Conservation (phyloP, 257 asterid species). For the Coffea eugenioides region DNA sequence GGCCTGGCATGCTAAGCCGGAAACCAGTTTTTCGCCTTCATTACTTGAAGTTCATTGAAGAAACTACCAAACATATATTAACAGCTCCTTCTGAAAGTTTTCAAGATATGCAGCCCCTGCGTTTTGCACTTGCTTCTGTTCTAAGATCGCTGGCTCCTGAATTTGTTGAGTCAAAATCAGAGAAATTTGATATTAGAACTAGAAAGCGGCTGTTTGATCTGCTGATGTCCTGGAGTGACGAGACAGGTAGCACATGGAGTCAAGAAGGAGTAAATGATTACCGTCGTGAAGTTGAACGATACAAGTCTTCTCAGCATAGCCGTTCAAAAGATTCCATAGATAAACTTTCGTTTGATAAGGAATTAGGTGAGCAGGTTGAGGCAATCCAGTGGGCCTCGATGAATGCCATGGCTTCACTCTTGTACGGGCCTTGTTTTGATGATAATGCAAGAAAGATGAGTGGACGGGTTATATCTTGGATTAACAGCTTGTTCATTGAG, state of each 20-base stretch:
- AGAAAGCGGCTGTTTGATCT: conserved; percentile 94
- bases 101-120: conserved; percentile 90
- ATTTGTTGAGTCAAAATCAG: conserved; percentile 95
- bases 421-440: conserved; percentile 98
- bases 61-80: conserved; percentile 72
- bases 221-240: conserved; percentile 93
- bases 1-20: conserved; percentile 98
- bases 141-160: conserved; percentile 96
- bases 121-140: conserved; percentile 92
- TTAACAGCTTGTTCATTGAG: conserved; percentile 93
- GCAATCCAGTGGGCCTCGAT: conserved; percentile 99
- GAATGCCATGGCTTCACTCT: conserved; percentile 99
- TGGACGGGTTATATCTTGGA: conserved; percentile 98
- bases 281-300: conserved; percentile 99
- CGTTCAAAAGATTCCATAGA: conserved; percentile 95
- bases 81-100: conserved; percentile 79
- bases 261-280: conserved; percentile 94
- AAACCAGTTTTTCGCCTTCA: conserved; percentile 98
- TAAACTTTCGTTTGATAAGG: conserved; percentile 92
- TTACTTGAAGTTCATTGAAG: conserved; percentile 91
- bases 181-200: conserved; percentile 86
- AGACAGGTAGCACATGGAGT: conserved; percentile 84
- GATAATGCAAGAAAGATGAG: conserved; percentile 99
- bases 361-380: conserved; percentile 92
- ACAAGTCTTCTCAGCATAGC: conserved; percentile 88